A percentile compares a stretch with the other conserved stretches of the same genome.
These are phyloP conservation scores for Musa balbisiana DNA, from an alignment of 202 grass and related monocot species.

Conservation along the genomic window DNA sequence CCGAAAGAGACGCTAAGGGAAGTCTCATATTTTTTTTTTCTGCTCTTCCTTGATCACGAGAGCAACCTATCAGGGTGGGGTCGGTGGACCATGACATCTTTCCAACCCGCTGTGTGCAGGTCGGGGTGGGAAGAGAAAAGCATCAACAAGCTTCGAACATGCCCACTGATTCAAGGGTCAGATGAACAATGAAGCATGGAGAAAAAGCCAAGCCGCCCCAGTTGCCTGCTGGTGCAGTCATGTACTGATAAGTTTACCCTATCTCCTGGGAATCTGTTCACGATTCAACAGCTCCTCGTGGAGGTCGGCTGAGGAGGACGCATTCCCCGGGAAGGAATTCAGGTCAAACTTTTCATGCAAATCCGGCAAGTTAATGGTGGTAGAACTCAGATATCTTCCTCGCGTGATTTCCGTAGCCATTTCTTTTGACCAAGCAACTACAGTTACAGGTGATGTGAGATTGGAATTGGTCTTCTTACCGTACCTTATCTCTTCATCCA, in stretches of 20 bases:
- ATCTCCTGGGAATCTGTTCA: background rate
- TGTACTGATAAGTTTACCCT: background rate
- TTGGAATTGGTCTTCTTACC: no score
- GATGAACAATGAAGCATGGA: background rate
- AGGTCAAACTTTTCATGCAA: background rate
- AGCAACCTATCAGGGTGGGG: conserved; percentile 21
- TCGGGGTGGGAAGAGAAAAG: no score
- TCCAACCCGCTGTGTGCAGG: no score
- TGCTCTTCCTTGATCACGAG: conserved; percentile 4
- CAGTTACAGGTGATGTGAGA: no score
- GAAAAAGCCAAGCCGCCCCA: background rate
- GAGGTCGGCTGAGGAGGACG: background rate
- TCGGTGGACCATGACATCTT: conserved; percentile 15
- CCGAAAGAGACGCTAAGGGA: background rate
- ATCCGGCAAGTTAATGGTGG: no score
- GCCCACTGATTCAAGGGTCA: background rate
- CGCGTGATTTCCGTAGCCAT: background rate
- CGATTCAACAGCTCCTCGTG: background rate
- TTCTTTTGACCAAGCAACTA: no score
- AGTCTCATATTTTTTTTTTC: no score
- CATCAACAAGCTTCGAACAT: conserved; percentile 2
- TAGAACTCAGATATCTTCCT: background rate
- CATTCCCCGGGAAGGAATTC: background rate
- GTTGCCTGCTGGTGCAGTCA: background rate
- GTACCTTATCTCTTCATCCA: no score